These are phyloP conservation scores for Coemansia sp. DNA, from an alignment of 192 early-diverging fungal species.

Conservation along the genomic window DNA sequence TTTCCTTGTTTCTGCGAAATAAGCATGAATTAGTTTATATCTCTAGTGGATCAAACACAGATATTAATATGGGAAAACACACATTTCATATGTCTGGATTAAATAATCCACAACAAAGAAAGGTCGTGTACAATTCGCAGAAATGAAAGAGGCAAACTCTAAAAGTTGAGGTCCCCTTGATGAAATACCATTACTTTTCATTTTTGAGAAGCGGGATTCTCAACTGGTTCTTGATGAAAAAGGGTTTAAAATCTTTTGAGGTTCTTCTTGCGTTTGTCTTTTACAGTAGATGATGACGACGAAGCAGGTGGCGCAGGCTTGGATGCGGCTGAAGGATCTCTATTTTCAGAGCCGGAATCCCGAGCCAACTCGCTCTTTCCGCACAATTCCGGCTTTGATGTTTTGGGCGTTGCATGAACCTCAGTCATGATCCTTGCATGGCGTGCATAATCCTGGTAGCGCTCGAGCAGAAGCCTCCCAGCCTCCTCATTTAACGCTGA, in stretches of 20 bases:
- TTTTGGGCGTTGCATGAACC: conserved; percentile 68
- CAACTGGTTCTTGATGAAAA: not conserved
- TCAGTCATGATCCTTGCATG: conserved; percentile 77
- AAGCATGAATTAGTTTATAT: too few species aligned
- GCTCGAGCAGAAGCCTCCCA: conserved; percentile 83
- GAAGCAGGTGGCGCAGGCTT: conserved; percentile 2
- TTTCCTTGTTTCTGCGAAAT: too few species aligned
- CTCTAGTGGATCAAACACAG: too few species aligned
- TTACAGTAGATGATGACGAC: conserved; percentile 9
- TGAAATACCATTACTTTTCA: too few species aligned
- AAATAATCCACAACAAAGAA: too few species aligned
- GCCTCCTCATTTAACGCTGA: conserved; percentile 96
- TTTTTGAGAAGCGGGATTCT: too few species aligned
- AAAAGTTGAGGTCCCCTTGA: too few species aligned
- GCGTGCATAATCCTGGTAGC: conserved; percentile 80
- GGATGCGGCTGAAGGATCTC: conserved; percentile 15
- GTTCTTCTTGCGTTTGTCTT: conserved; percentile 51
- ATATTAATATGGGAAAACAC: too few species aligned
- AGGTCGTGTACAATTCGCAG: too few species aligned
- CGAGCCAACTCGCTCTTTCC: not conserved
- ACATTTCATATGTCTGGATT: too few species aligned
- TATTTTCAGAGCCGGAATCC: conserved; percentile 14
- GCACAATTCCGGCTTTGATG: conserved; percentile 9
- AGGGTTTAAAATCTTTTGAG: conserved; percentile 45
- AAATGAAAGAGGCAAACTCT: too few species aligned